phyloP scores from a whole-genome alignment of 192 early-diverging fungal species.

The Coemansia javaensis region DNA sequence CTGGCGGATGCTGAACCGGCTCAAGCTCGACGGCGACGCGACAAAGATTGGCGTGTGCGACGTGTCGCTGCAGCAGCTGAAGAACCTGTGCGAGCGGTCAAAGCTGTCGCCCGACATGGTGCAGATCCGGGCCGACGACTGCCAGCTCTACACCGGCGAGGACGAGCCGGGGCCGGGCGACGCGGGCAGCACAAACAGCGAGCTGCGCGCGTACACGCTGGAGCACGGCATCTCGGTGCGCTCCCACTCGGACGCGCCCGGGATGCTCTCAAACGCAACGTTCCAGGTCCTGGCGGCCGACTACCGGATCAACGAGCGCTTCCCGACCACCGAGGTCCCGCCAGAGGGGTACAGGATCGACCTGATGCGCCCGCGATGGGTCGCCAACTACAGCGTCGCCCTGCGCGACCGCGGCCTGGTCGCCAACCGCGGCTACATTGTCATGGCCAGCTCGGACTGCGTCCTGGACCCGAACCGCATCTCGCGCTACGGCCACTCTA shows the following conservation, averaged over 20 bases:
- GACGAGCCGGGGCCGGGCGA: not conserved
- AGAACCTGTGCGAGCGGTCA: conserved; percentile 21
- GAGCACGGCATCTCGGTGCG: conserved; percentile 20
- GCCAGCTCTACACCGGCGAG: not conserved
- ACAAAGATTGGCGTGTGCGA: conserved; percentile 41
- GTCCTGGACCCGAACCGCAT: conserved; percentile 38
- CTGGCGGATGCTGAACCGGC: conserved; percentile 19
- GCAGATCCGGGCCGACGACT: conserved; percentile 26
- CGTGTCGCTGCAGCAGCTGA: conserved; percentile 21
- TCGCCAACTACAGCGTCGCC: conserved; percentile 40
- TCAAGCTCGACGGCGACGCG: conserved; percentile 21
- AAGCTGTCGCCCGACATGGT: conserved; percentile 31
- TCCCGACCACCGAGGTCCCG: conserved; percentile 47
- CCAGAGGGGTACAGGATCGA: conserved; percentile 44
- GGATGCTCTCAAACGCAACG: conserved; percentile 28
- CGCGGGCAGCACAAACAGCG: conserved; percentile 3
- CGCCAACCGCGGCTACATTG: conserved; percentile 47
- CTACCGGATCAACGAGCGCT: conserved; percentile 45
- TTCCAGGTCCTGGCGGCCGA: conserved; percentile 42
- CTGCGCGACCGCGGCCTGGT: conserved; percentile 35
- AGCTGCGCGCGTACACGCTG: conserved; percentile 19
- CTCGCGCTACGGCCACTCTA: not conserved
- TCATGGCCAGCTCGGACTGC: conserved; percentile 50
- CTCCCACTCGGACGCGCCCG: conserved; percentile 31
- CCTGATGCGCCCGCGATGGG: conserved; percentile 48